Percentiles rank a stretch among this genome's conserved stretches.
Conservation (phyloP, 2,329 filamentous ascomycete species). For the Blastomyces percursus region DNA sequence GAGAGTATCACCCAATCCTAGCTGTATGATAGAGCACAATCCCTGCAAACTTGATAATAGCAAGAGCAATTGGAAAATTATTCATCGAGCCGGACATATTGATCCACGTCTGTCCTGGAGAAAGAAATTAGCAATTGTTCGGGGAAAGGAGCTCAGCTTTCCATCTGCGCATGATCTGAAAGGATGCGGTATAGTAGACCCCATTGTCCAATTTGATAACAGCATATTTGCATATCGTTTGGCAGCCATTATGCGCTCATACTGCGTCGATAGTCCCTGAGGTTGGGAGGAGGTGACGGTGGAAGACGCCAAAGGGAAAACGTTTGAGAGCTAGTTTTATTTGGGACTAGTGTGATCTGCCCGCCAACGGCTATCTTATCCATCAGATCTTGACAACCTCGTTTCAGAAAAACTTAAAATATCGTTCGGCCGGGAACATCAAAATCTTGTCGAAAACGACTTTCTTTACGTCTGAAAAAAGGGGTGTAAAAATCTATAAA, state of each 20-base stretch:
- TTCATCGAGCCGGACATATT: not conserved
- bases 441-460: not conserved
- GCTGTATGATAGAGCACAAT: not conserved
- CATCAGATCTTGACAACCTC: not conserved
- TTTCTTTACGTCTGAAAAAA: not conserved
- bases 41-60: not conserved
- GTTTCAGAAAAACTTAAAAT: not conserved
- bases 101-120: not conserved
- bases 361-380: not conserved
- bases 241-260: not conserved
- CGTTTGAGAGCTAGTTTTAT: not conserved
- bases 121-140: not conserved
- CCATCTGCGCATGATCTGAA: not conserved
- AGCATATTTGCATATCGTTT: not conserved
- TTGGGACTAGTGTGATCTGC: not conserved
- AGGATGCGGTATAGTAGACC: not conserved
- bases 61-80: not conserved
- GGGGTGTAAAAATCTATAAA: not conserved
- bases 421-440: not conserved
- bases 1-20: not conserved
- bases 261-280: not conserved
- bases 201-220: not conserved
- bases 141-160: not conserved
- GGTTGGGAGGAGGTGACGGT: not conserved
- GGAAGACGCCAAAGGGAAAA: not conserved